These are phyloP conservation scores for Spizellomyces sp. DNA, from an alignment of 192 early-diverging fungal genomes.

Conservation along the genomic window DNA sequence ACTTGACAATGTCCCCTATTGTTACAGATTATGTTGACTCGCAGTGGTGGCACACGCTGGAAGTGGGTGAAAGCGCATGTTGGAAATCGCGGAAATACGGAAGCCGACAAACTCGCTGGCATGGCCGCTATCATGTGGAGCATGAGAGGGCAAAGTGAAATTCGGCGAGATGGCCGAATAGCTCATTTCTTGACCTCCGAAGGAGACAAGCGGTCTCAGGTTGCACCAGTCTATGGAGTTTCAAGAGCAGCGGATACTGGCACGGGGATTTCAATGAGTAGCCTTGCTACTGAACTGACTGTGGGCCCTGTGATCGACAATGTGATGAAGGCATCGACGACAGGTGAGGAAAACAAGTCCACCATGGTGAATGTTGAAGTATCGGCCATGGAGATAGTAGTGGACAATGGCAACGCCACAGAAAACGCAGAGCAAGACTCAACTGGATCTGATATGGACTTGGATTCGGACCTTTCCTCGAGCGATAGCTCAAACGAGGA, in stretches of 20 bases:
- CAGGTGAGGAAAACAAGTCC: neutral
- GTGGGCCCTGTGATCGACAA: neutral
- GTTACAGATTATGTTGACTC: neutral
- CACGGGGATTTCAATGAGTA: too few relatives aligned
- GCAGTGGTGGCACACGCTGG: slow-evolving; percentile 1
- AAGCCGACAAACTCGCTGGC: slow-evolving; percentile 3
- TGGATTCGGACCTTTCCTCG: too few relatives aligned
- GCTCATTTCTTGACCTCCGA: too few relatives aligned
- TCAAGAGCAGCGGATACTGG: too few relatives aligned
- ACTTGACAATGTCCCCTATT: too few relatives aligned
- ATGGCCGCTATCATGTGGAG: neutral
- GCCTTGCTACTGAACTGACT: too few relatives aligned
- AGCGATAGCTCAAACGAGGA: too few relatives aligned
- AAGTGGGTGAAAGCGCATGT: slow-evolving; percentile 6
- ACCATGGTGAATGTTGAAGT: neutral
- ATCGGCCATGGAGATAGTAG: neutral
- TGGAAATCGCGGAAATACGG: neutral
- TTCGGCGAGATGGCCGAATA: too few relatives aligned
- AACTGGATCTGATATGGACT: too few relatives aligned
- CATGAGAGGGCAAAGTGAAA: too few relatives aligned
- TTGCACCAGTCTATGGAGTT: too few relatives aligned
- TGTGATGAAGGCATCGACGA: neutral
- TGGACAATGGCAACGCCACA: neutral
- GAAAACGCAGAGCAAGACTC: neutral
- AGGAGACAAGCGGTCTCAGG: too few relatives aligned